Base-by-base conservation (phyloP, 768 basidiomycete genomes). In the Boletus vermiculosoides region DNA sequence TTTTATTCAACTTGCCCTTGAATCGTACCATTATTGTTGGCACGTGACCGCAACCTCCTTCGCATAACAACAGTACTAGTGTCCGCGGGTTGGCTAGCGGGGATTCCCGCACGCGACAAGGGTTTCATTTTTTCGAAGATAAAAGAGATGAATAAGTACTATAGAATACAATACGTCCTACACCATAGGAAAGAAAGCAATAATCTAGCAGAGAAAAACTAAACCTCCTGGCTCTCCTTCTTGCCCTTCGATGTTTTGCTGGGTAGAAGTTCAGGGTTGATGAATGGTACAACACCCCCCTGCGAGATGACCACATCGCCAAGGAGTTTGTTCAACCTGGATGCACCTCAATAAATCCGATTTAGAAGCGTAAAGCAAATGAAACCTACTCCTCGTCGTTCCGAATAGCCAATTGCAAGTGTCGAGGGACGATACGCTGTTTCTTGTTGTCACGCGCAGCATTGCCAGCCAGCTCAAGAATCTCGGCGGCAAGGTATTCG, bases 371-470 rank as follows among this genome's bases (percentile, higher is more conserved):
- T 0, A 3, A 28, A 15, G 18, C 6, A 34, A 6, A 31, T 4
- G 11, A 2, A 15, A 52, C 61, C 34, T 34, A 78, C 75, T 80
- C 82, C 62, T 84, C 82, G 62, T 84, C 83, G 68, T 84, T 82
- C 59, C 85, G 79, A 68, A 85, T 83, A 62, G 84, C 84, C 66
- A 85, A 75, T 68, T 85, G 84, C 59, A 85, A 69, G 74, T 85
- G 84, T 58, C 84, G 80, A 55, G 84, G 84, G 18, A 84, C 80
- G 66, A 85, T 85, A 77, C 83, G 82, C 33, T 81, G 77, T 66
- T 84, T 80, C 73, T 80, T 81, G 75, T 81, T 81, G 60, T 77
- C 80, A 47, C 79, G 78, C 34, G 81, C 80, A 56, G 80, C 80
- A 16, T 79, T 78, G 18, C 83, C 83, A 64, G 83, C 84, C 33